These are phyloP conservation scores for Aspergillus carlsbadensis DNA, from an alignment of 495 filamentous ascomycete genomes.

Conservation along the genomic window DNA sequence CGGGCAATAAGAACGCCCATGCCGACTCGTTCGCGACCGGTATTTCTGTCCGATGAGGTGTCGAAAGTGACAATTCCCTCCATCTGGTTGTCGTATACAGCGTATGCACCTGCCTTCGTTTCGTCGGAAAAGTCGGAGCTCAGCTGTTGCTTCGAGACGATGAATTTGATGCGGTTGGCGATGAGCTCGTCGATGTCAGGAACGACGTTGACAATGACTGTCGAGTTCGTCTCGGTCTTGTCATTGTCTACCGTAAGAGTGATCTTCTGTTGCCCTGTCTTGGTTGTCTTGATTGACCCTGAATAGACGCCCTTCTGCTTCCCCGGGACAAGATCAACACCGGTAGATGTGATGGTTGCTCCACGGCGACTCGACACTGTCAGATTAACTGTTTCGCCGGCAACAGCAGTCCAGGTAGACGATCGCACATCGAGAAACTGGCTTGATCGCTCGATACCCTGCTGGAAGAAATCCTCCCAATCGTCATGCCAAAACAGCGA, in stretches of 20 bases:
- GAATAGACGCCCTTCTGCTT: not conserved
- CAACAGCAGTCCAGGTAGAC: not conserved
- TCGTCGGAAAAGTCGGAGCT: not conserved
- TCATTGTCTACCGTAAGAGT: not conserved
- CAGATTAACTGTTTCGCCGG: not conserved
- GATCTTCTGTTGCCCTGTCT: not conserved
- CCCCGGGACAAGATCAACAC: no score
- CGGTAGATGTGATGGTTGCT: no score
- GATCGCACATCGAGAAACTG: not conserved
- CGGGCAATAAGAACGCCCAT: conserved; percentile 2
- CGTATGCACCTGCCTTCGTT: not conserved
- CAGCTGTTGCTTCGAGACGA: not conserved
- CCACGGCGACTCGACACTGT: no score
- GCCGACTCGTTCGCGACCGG: not conserved
- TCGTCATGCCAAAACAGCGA: not conserved
- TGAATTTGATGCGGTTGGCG: not conserved
- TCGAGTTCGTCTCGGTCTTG: not conserved
- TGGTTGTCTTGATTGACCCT: not conserved
- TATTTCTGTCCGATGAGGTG: not conserved
- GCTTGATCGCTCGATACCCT: not conserved
- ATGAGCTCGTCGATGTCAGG: not conserved
- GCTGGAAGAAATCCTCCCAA: not conserved
- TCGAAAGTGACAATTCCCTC: conserved; percentile 2
- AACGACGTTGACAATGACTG: not conserved
- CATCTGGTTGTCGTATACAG: conserved; percentile 6